A percentile compares a stretch with the other conserved stretches of the same genome.
Conservation (phyloP, 805 yeast genomes). For the Komagataella phaffii region DNA sequence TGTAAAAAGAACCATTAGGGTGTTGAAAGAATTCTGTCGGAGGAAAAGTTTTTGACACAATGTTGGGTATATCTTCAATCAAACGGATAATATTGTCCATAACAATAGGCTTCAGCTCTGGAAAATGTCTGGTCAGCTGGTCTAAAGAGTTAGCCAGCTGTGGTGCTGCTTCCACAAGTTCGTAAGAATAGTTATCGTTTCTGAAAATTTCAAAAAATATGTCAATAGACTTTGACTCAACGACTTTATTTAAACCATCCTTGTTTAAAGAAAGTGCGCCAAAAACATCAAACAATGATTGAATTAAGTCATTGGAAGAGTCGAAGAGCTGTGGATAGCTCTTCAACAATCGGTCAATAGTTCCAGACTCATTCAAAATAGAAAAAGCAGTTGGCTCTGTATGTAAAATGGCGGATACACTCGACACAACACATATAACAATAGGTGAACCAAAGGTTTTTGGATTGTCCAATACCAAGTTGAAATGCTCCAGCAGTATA, state of each 20-base stretch:
- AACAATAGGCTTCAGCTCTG: constrained; percentile 51
- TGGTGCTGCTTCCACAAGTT: constrained; percentile 39
- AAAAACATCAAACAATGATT: constrained; percentile 57
- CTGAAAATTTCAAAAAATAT: constrained; percentile 38
- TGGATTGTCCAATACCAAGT: constrained; percentile 42
- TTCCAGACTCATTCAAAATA: constrained; percentile 64
- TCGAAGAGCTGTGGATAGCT: constrained; percentile 42
- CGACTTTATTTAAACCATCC: constrained; percentile 52
- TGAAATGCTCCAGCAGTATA: constrained; percentile 50
- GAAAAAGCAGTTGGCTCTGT: constrained; percentile 85
- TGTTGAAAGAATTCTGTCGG: constrained; percentile 33
- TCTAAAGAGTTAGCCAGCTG: constrained; percentile 60
- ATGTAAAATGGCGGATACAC: constrained; percentile 61
- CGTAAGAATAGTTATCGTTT: constrained; percentile 34
- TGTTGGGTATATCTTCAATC: constrained; percentile 28
- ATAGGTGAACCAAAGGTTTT: constrained; percentile 54
- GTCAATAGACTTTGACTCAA: constrained; percentile 22
- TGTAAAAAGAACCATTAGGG: constrained; percentile 24
- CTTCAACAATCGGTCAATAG: constrained; percentile 50
- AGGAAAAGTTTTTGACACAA: constrained; percentile 19
- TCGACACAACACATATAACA: constrained; percentile 45
- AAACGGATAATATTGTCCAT: constrained; percentile 30
- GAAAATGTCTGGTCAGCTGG: constrained; percentile 74
- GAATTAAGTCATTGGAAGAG: constrained; percentile 42
- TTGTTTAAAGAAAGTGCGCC: constrained; percentile 75